Base-by-base conservation (phyloP, 768 basidiomycete species). In the Amanita phalloides region DNA sequence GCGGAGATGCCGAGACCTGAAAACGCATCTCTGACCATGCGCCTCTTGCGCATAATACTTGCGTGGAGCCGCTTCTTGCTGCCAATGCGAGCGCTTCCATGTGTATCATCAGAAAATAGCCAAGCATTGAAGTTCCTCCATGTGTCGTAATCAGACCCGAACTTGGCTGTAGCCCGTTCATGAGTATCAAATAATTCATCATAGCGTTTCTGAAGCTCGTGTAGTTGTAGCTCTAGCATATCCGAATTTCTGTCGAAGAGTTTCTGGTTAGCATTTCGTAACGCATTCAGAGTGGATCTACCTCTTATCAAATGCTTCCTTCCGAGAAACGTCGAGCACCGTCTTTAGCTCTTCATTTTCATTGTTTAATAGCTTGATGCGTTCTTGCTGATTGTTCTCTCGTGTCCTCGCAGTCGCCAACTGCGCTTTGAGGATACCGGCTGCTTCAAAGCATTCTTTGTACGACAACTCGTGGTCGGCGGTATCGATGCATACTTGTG, bases 61-160 rank as follows among this genome's bases (percentile, higher is more conserved):
- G 51, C 57, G 36, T 39, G 63, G 6, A 53, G 57, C 26, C 55
- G 55, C n/a, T 55, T 60, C 21, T 45, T 63, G 28, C 62, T 63
- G 48, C 72, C 65, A 25, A 59, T 61, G 6, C 51, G 54, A 39
- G 58, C 63, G 13, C 65, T 61, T n/a, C 62, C 54, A 14, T 59
- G 62, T 8, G 20, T 10, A 11, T 68, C 57, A 36, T 74, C 66
- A 30, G 55, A 58, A 44, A 68, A 68, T 4, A 77, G 56, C 73
- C 71, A 79, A 26, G 62, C 55, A 47, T 72, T 72, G 57, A 77
- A 69, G 13, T 57, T 59, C 39, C 64, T 64, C 78, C 78, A 84
- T 53, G 70, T 75, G 60, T 72, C 72, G 63, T 73, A 80, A 60
- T 84, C 77, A 17, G 55, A 53, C 54, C 74, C 71, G 62, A 78